Conservation (phyloP, 192 early-diverging fungal species). For the Endogone sp. region DNA sequence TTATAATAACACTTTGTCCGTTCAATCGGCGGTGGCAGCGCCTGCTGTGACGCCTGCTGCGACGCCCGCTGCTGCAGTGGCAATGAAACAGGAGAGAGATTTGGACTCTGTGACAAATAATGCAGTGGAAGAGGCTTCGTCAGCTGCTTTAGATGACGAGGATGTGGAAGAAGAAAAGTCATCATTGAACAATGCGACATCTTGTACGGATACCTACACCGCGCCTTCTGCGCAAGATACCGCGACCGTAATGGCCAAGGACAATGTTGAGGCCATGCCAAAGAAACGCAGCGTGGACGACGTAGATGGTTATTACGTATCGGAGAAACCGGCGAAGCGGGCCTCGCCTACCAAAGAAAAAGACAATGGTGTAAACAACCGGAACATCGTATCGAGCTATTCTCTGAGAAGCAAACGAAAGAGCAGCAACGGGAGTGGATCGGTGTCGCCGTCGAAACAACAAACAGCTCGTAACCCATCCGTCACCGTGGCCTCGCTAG, state of each 20-base stretch:
- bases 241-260: no score
- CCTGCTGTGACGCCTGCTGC: no score
- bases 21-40: neutral
- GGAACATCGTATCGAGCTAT: neutral
- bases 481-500: neutral
- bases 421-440: neutral
- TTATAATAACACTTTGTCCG: neutral
- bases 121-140: neutral
- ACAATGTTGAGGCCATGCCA: neutral
- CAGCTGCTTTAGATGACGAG: neutral
- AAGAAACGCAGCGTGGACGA: neutral
- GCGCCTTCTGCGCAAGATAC: neutral
- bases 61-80: no score
- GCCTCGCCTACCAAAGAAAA: neutral
- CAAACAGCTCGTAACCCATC: neutral
- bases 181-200: neutral
- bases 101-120: neutral
- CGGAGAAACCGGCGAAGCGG: neutral
- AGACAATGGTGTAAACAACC: neutral
- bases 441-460: neutral
- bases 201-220: neutral
- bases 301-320: neutral
- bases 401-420: neutral
- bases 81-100: neutral
- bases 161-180: neutral